Conservation (phyloP, 2,329 filamentous ascomycete genomes). For the Nemania sp. region DNA sequence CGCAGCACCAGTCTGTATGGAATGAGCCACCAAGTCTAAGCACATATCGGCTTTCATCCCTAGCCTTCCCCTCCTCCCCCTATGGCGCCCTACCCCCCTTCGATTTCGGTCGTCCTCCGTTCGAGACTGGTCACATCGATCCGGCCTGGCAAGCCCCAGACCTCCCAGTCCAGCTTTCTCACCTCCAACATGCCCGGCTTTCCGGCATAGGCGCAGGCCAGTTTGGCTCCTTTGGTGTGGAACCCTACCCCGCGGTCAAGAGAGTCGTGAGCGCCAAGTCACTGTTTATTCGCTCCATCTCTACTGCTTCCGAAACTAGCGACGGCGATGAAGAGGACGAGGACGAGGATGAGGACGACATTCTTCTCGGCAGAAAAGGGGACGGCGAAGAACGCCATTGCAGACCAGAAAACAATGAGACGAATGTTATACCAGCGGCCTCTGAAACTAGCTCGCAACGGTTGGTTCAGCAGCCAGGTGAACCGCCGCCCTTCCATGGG, state of each 20-base stretch:
- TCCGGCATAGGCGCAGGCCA: conserved; percentile 12
- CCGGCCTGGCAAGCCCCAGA: conserved; percentile 45
- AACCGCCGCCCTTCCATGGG: neutral
- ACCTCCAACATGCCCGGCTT: conserved; percentile 21
- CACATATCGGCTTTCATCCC: conserved; percentile 26
- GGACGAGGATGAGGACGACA: conserved; percentile 30
- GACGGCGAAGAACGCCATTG: neutral
- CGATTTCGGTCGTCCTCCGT: conserved; percentile 24
- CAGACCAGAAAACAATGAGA: conserved; percentile 3
- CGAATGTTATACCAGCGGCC: neutral
- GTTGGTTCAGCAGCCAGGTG: neutral
- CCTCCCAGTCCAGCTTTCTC: conserved; percentile 20
- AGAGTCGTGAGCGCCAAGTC: conserved; percentile 27
- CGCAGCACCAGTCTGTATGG: conserved; percentile 14
- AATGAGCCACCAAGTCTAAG: conserved; percentile 7
- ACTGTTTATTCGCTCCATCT: conserved; percentile 14
- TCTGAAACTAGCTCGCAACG: neutral
- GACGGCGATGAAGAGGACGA: conserved; percentile 22
- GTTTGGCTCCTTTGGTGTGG: conserved; percentile 7
- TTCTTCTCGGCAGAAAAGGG: conserved; percentile 28
- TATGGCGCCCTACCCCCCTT: conserved; percentile 27
- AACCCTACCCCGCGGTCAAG: conserved; percentile 13
- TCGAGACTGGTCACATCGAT: conserved; percentile 36
- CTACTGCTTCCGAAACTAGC: conserved; percentile 5
- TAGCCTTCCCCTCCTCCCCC: conserved; percentile 27